A percentile compares a stretch with the other conserved stretches of the same genome.
These are phyloP conservation scores for Myxozyma geophila DNA, from an alignment of 805 yeast species.

Conservation along the genomic window DNA sequence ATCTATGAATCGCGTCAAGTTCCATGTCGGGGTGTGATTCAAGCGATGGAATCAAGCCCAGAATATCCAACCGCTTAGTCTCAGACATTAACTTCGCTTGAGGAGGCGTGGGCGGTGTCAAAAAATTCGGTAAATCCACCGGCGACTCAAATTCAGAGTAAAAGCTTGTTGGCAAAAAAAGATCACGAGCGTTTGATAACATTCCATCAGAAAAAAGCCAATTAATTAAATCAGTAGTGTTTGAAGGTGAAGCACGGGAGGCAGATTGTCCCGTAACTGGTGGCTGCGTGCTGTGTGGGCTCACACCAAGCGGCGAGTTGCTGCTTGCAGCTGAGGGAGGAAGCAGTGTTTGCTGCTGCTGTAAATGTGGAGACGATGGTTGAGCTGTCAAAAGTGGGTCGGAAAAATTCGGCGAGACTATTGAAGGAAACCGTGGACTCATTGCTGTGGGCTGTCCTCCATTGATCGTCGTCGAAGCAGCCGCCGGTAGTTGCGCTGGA, in stretches of 20 bases:
- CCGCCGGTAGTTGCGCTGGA: background rate
- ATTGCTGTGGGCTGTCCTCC: background rate
- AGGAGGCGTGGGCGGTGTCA: constrained; percentile 47
- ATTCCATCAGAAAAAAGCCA: constrained; percentile 48
- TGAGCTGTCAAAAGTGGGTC: background rate
- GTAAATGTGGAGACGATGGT: background rate
- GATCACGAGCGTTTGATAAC: constrained; percentile 40
- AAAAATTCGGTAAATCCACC: constrained; percentile 48
- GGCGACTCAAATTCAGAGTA: constrained; percentile 42
- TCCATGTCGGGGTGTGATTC: constrained; percentile 48
- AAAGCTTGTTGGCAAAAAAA: constrained; percentile 38
- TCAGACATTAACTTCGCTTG: constrained; percentile 42
- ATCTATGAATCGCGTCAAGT: constrained; percentile 42
- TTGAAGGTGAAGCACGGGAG: constrained; percentile 10
- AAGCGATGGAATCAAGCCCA: constrained; percentile 40
- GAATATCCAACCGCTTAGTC: constrained; percentile 41
- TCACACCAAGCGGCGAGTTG: constrained; percentile 1
- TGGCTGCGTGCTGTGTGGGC: background rate
- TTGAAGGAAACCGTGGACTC: constrained; percentile 2
- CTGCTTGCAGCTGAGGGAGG: constrained; percentile 6
- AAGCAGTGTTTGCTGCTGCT: constrained; percentile 4
- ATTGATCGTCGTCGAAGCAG: background rate
- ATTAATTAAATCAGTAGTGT: constrained; percentile 42
- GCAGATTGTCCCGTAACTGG: background rate
- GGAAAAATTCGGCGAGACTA: background rate